Evolutionary conservation across 192 early-diverging fungal genomes (phyloP).

Genomic region (Podila epicladia): DNA sequence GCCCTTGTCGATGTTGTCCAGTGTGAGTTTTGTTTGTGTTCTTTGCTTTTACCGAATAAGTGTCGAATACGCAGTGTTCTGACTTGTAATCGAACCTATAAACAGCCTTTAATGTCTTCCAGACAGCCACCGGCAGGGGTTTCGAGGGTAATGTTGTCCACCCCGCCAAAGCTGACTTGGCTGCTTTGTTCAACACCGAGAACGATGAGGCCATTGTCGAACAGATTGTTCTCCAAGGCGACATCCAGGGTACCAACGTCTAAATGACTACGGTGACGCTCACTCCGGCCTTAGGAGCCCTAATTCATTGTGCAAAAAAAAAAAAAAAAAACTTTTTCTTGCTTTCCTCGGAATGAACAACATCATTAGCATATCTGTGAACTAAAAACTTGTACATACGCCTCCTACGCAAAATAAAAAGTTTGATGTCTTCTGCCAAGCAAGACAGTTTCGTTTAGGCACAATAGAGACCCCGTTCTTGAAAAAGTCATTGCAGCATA

Average conservation of each 20-base stretch:
- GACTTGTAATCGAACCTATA: neutral
- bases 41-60: neutral
- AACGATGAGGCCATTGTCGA: slow-evolving; percentile 22
- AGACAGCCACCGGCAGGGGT: slow-evolving; percentile 24
- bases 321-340: neutral
- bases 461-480: too few species aligned
- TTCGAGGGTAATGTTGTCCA: slow-evolving; percentile 28
- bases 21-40: slow-evolving; percentile 14
- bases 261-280: neutral
- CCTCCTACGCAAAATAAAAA: neutral
- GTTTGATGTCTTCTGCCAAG: too few species aligned
- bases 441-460: too few species aligned
- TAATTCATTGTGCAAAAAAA: too few species aligned
- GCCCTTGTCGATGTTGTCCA: slow-evolving; percentile 42
- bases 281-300: too few species aligned
- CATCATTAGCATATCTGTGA: neutral
- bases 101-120: slow-evolving; percentile 29
- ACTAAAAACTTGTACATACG: too few species aligned
- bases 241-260: slow-evolving; percentile 9
- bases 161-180: slow-evolving; percentile 24
- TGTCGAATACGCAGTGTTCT: neutral
- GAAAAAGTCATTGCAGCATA: too few species aligned
- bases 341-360: neutral
- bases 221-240: slow-evolving; percentile 38
- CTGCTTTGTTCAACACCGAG: slow-evolving; percentile 32